Percentiles rank a stretch among this genome's conserved stretches.
phyloP scores from a whole-genome alignment of 352 stramenopile genomes.

The Globisporangium alternatum region DNA sequence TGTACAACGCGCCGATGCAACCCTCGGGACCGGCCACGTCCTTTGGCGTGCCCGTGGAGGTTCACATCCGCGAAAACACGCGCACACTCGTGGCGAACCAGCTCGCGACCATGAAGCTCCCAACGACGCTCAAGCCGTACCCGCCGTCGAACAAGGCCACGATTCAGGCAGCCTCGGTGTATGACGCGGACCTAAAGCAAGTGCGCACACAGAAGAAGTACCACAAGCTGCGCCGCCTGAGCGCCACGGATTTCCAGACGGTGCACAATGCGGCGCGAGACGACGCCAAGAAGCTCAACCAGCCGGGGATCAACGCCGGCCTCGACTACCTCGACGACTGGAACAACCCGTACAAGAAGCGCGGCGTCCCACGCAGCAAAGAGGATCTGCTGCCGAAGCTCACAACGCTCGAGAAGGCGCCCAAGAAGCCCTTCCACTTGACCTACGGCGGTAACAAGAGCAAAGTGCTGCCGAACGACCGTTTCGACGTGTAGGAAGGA shows the following conservation, averaged over 20 bases:
- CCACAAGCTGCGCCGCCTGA: constrained; percentile 49
- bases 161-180: constrained; percentile 42
- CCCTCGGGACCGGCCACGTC: constrained; percentile 32
- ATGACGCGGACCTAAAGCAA: constrained; percentile 36
- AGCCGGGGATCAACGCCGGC: constrained; percentile 49
- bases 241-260: constrained; percentile 40
- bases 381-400: constrained; percentile 47
- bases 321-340: constrained; percentile 58
- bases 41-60: constrained; percentile 60
- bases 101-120: constrained; percentile 30
- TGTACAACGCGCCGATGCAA: constrained; percentile 60
- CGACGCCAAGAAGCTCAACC: constrained; percentile 32
- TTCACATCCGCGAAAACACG: constrained; percentile 56
- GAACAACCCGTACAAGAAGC: constrained; percentile 72
- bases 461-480: constrained; percentile 62
- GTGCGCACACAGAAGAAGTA: constrained; percentile 61
- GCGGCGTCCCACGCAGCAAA: constrained; percentile 44
- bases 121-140: constrained; percentile 45
- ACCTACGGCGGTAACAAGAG: constrained; percentile 60
- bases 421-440: constrained; percentile 56
- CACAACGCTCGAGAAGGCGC: constrained; percentile 38
- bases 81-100: constrained; percentile 32
- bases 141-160: constrained; percentile 49
- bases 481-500: constrained; percentile 47
- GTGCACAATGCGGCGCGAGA: constrained; percentile 50